Percentiles rank a stretch among this genome's conserved stretches.
These are phyloP conservation scores for Thelonectria olida DNA, from an alignment of 2,329 filamentous ascomycete genomes.

Conservation along the genomic window DNA sequence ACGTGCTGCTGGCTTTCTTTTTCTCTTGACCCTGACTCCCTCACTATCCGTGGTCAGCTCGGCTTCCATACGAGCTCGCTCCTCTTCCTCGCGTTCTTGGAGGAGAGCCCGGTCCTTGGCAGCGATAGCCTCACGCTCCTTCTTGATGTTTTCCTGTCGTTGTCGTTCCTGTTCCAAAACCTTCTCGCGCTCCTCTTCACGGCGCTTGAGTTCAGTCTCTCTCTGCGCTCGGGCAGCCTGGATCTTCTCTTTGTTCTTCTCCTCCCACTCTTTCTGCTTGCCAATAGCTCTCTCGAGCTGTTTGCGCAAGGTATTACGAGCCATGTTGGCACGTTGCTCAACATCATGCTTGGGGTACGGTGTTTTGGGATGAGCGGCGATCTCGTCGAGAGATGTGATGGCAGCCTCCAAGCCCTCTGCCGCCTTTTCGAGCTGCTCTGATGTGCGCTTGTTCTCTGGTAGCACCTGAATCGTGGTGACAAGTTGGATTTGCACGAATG, in stretches of 20 bases:
- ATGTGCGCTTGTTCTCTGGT: conserved; percentile 78
- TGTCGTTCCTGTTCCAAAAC: conserved; percentile 76
- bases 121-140: conserved; percentile 83
- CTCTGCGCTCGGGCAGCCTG: conserved; percentile 81
- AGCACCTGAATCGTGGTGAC: conserved; percentile 82
- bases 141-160: conserved; percentile 81
- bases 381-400: conserved; percentile 75
- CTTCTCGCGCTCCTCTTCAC: conserved; percentile 79
- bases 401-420: conserved; percentile 84
- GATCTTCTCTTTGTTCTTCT: conserved; percentile 89
- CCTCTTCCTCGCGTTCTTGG: conserved; percentile 62
- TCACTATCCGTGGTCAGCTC: conserved; percentile 85
- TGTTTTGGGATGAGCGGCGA: conserved; percentile 70
- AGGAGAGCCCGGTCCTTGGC: conserved; percentile 79
- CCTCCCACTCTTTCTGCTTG: conserved; percentile 89
- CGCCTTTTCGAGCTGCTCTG: conserved; percentile 83
- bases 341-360: conserved; percentile 92
- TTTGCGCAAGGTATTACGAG: conserved; percentile 90
- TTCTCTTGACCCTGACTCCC: conserved; percentile 82
- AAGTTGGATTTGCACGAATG: conserved; percentile 95
- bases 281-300: conserved; percentile 88
- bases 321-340: conserved; percentile 97
- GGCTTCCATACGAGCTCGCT: conserved; percentile 61
- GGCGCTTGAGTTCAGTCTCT: conserved; percentile 79
- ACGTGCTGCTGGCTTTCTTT: conserved; percentile 66